Base-by-base conservation (phyloP, 176 grass and related monocot species). In the Eragrostis nindensis region DNA sequence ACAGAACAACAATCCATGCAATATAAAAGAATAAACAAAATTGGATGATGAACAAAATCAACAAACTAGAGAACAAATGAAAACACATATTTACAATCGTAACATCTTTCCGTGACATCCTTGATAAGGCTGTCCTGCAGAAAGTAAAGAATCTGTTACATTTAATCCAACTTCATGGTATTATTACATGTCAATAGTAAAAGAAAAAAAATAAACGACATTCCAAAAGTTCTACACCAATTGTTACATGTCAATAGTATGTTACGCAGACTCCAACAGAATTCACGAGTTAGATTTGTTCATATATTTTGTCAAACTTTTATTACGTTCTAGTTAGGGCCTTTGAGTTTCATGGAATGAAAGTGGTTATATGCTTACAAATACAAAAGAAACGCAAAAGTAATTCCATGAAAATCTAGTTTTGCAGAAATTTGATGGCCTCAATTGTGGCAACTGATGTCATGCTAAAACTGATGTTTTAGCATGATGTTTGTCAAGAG, bases 31-130 rank as follows among this genome's bases (percentile, higher is more conserved):
- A 78, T 48, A 43, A 71, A 47, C 39, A 66, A 66, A 87, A 30
- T n/a, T 47, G 65, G 43, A 53, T 15, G 45, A 54, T 38, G 45
- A 76, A 82, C 13, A 41, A 24, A 80, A 74, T 80, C 36, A 57
- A 40, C 3, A 55, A 2, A 43, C 47, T 55, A 68, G 7, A 48
- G 27, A 32, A 27, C 18, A 72, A 78, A 78, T 18, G 1, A 26
- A 69, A 49, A 66, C n/a, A 65, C 49, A 16, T 77, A 88, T 83
- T 38, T 83, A 83, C 86, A 87, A 38, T 22, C 55, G 2, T 68
- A 41, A 59, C 74, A 66, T 30, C 17, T 5, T 1, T 12, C 27
- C 22, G 8, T 25, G 16, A 3, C 1, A 17, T 38, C 9, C 14
- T 4, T 36, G 70, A 39, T 64, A 71, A 44, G 47, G 47, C 21